These are phyloP conservation scores for Zasmidium citrigriseum DNA, from an alignment of 2,329 filamentous ascomycete genomes.

Conservation along the genomic window DNA sequence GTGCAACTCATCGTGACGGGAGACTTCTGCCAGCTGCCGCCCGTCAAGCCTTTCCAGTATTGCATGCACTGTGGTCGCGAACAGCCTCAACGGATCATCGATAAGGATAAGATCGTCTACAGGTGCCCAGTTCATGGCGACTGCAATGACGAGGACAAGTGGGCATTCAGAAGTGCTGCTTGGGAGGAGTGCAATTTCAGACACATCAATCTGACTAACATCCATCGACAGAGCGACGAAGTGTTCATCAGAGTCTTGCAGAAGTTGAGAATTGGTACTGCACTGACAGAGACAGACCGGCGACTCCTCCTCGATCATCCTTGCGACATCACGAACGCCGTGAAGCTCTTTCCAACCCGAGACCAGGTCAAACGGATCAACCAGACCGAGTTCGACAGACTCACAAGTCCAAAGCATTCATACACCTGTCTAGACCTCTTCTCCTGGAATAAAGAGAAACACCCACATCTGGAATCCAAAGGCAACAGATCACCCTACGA, in stretches of 20 bases:
- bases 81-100: constrained; percentile 28
- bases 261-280: constrained; percentile 53
- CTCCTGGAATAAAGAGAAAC: constrained; percentile 15
- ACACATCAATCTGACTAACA: constrained; percentile 54
- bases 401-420: constrained; percentile 10
- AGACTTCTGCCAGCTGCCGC: constrained; percentile 62
- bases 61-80: constrained; percentile 39
- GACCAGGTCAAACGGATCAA: constrained; percentile 38
- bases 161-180: constrained; percentile 59
- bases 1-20: constrained; percentile 54
- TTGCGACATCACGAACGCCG: constrained; percentile 48
- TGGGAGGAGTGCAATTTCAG: constrained; percentile 59
- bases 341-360: constrained; percentile 48
- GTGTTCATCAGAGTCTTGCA: constrained; percentile 58
- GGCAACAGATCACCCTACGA: constrained; percentile 12
- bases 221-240: constrained; percentile 60
- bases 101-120: constrained; percentile 28
- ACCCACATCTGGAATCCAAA: constrained; percentile 18
- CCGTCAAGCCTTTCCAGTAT: constrained; percentile 56
- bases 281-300: constrained; percentile 41
- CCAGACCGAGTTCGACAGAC: constrained; percentile 28
- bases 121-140: constrained; percentile 38
- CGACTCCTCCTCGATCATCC: constrained; percentile 43
- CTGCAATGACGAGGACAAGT: constrained; percentile 56
- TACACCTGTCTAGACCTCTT: constrained; percentile 47